Base-by-base conservation (phyloP, 2,329 filamentous ascomycete species). In the Byssothecium circinans region DNA sequence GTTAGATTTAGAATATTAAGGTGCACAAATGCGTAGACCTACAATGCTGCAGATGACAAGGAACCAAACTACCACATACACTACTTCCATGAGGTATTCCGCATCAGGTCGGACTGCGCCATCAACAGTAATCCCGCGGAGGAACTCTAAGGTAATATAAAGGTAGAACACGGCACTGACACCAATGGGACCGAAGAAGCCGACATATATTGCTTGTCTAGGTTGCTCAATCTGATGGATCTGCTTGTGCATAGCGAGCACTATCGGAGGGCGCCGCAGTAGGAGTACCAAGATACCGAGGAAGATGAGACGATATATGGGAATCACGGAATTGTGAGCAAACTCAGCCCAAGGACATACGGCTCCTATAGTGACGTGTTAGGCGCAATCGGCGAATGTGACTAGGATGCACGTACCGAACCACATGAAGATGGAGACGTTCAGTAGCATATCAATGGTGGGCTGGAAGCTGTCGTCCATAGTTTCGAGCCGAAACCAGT, bases 391-490 rank as follows among this genome's bases (percentile, higher is more conserved):
- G n/a, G n/a, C n/a, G n/a, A n/a, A n/a, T n/a, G n/a, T n/a, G n/a
- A n/a, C n/a, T 39, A 3, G 32, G 32, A 32, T 12, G 20, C 3
- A 29, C 44, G 15, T 42, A 52, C 91, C 91, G 60, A 88, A 92
- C 91, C 90, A 96, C 71, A 95, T 83, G 68, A 96, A 96, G 32
- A 96, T 81, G 15, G 85, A 78, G 3, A 95, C 83, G 65, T 96
- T 96, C 47, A 96, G 84, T 2, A 96, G 78, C 90, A 96, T 95
- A 68, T 96, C 91, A 37, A 96, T 88, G 0, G 91, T 96, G 0
- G 91, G 91, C 66, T 96, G 91, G n/a, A 96, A 80, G 2, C 88
- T 91, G 68, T 96, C 92, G 58, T 96, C 91, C 59, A 87, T 76
- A 0, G 91, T 96, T 69, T 95, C 88, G 1, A 92, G 76, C 0